Percentiles rank a stretch among this genome's conserved stretches.
Evolutionary conservation across 2,329 filamentous ascomycete species (phyloP).

Genomic region (Aspergillus ochraceus): DNA sequence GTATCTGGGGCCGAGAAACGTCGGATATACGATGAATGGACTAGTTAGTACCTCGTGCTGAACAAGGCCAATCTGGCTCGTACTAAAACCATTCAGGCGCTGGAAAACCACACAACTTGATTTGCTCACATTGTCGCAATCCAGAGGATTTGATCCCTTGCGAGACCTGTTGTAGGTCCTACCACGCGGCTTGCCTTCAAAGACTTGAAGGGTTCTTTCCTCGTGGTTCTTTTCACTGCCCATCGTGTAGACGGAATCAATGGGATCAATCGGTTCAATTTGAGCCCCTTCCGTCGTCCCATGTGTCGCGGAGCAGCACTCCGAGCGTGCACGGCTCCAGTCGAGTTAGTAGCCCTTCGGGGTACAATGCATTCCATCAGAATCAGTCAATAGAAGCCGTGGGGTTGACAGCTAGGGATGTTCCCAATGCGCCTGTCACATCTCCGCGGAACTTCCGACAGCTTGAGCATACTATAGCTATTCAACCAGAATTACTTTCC

Average conservation of each 20-base stretch:
- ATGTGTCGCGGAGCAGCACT: conserved; percentile 12
- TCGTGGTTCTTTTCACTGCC: conserved; percentile 22
- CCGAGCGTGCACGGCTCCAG: conserved; percentile 1
- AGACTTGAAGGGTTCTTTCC: background rate
- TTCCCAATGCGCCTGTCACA: background rate
- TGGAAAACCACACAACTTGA: conserved; percentile 31
- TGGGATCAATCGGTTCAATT: conserved; percentile 23
- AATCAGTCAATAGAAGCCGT: background rate
- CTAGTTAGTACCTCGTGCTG: conserved; percentile 19
- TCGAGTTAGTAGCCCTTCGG: conserved; percentile 1
- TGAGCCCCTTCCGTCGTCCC: conserved; percentile 7
- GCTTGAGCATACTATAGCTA: background rate
- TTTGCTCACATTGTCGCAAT: conserved; percentile 28
- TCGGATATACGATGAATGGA: conserved; percentile 32
- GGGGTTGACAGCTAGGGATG: background rate
- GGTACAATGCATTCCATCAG: background rate
- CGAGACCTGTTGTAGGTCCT: conserved; percentile 33
- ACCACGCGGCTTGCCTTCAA: conserved; percentile 27
- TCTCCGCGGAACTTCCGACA: background rate
- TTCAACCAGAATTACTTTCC: background rate
- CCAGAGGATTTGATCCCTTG: conserved; percentile 28
- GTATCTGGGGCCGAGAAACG: conserved; percentile 20
- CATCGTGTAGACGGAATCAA: conserved; percentile 23
- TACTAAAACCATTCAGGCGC: conserved; percentile 20
- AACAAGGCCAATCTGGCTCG: background rate